Evolutionary conservation across 2,329 filamentous ascomycete species (phyloP).

Genomic region (Diaporthe australafricana): DNA sequence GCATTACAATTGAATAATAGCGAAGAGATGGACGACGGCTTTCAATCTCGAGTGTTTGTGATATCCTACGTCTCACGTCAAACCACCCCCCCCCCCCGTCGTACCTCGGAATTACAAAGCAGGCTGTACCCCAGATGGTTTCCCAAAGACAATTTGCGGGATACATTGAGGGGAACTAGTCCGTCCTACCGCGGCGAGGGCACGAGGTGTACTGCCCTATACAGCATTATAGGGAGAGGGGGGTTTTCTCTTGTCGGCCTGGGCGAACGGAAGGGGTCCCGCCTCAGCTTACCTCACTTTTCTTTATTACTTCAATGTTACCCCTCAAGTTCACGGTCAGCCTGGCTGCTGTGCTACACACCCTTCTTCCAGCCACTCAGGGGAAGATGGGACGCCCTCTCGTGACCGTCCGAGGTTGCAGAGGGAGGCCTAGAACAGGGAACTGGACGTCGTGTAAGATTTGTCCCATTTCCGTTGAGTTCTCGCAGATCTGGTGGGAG

Average conservation of each 20-base stretch:
- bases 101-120: background rate
- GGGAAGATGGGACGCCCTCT: constrained; percentile 15
- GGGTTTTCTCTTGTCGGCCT: background rate
- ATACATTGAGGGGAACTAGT: background rate
- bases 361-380: constrained; percentile 20
- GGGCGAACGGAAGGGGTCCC: background rate
- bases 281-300: constrained; percentile 21
- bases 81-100: background rate
- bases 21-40: background rate
- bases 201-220: background rate
- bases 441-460: background rate
- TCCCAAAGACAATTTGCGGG: background rate
- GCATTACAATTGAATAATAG: constrained; percentile 17
- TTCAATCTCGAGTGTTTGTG: background rate
- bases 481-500: background rate
- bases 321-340: constrained; percentile 23
- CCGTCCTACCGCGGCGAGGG: background rate
- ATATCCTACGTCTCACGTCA: constrained; percentile 6
- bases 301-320: constrained; percentile 14
- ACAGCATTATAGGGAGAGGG: background rate
- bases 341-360: constrained; percentile 18
- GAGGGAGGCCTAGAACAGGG: background rate
- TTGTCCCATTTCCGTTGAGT: background rate
- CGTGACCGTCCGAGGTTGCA: constrained; percentile 13
- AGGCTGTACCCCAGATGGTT: background rate